A percentile compares a stretch with the other conserved stretches of the same genome.
Conservation (phyloP, 1,284 basidiomycete genomes). For the Porodaedalea pini region DNA sequence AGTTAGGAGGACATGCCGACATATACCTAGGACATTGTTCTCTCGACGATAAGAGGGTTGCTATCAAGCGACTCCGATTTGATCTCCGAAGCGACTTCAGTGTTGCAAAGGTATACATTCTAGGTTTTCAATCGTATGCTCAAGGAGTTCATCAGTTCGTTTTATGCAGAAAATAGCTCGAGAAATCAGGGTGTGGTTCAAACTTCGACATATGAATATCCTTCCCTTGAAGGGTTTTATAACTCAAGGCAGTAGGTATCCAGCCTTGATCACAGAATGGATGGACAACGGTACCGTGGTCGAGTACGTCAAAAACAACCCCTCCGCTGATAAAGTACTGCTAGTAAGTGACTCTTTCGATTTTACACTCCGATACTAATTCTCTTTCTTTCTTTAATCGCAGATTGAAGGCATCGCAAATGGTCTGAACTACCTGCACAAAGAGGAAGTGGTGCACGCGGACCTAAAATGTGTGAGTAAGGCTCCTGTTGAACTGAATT, state of each 20-base stretch:
- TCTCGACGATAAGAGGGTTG: too few species aligned
- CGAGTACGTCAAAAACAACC: neutral
- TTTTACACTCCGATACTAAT: neutral
- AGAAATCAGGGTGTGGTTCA: conserved; percentile 4
- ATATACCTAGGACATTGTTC: too few species aligned
- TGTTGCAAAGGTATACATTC: too few species aligned
- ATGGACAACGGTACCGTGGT: neutral
- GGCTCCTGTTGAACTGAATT: too few species aligned
- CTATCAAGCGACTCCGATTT: too few species aligned
- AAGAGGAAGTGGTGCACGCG: neutral
- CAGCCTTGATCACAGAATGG: neutral
- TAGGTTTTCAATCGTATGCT: too few species aligned
- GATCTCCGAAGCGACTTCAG: too few species aligned
- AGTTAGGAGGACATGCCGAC: too few species aligned
- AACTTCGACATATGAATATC: conserved; percentile 4
- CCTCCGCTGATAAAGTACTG: neutral
- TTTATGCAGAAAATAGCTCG: conserved; percentile 1
- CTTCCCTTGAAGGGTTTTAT: conserved; percentile 4
- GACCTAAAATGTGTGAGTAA: conserved; percentile 14
- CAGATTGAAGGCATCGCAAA: conserved; percentile 9
- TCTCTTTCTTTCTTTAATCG: neutral
- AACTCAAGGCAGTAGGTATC: neutral
- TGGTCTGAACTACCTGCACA: conserved; percentile 5
- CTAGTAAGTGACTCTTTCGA: neutral
- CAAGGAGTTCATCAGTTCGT: too few species aligned